Percentiles rank a stretch among this genome's conserved stretches.
Evolutionary conservation across 2,329 filamentous ascomycete genomes (phyloP).

Genomic region (Cladosporium austrohemisphaericum): DNA sequence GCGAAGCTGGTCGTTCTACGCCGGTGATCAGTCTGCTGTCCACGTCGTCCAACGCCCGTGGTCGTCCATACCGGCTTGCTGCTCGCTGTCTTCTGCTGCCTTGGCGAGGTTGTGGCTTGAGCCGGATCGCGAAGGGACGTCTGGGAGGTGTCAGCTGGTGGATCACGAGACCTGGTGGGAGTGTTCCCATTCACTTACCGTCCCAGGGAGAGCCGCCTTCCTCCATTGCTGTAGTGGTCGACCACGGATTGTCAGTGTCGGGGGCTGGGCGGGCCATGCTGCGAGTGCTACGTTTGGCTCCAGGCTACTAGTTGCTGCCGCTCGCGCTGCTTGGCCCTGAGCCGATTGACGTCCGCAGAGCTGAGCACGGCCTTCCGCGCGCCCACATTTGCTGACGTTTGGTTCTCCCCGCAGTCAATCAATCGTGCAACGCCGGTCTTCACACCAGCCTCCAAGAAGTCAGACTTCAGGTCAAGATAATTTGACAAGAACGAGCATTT

Average conservation of each 20-base stretch:
- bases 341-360: constrained; percentile 3
- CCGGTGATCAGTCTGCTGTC: background rate
- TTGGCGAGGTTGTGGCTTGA: constrained; percentile 40
- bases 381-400: too few relatives aligned
- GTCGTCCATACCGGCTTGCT: constrained; percentile 24
- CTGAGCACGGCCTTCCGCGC: constrained; percentile 1
- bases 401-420: too few relatives aligned
- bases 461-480: too few relatives aligned
- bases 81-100: constrained; percentile 33
- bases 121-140: constrained; percentile 46
- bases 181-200: constrained; percentile 22
- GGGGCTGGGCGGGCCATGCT: constrained; percentile 9
- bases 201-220: constrained; percentile 33
- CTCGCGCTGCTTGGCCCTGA: constrained; percentile 7
- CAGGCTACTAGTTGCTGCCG: constrained; percentile 5
- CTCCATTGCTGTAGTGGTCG: constrained; percentile 24
- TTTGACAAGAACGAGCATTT: too few relatives aligned
- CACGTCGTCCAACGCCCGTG: background rate
- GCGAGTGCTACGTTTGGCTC: background rate
- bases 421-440: too few relatives aligned
- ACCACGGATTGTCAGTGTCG: constrained; percentile 23
- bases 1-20: constrained; percentile 14
- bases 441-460: too few relatives aligned
- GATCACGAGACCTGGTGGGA: background rate
- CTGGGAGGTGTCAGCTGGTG: constrained; percentile 28